Percentiles rank a stretch among this genome's conserved stretches.
phyloP scores from a whole-genome alignment of 2,329 filamentous ascomycete genomes.

The Penicillium sp. region DNA sequence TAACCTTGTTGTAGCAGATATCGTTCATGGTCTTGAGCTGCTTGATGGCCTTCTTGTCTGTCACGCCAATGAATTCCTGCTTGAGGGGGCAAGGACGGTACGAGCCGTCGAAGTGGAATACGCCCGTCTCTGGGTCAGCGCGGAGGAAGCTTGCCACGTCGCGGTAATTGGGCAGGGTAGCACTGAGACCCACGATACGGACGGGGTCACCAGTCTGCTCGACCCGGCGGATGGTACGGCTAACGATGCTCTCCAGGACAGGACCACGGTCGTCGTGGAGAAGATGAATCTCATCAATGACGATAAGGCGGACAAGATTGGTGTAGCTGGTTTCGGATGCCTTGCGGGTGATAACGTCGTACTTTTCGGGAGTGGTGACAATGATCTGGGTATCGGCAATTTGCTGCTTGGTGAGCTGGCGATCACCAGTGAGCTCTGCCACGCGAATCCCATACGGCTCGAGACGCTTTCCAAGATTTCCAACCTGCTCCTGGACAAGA shows the following conservation, averaged over 20 bases:
- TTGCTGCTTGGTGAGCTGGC: slow-evolving; percentile 97
- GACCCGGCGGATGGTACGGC: slow-evolving; percentile 85
- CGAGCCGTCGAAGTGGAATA: slow-evolving; percentile 96
- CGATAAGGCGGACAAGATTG: slow-evolving; percentile 90
- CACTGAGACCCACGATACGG: slow-evolving; percentile 86
- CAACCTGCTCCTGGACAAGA: slow-evolving; percentile 94
- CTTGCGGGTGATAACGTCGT: slow-evolving; percentile 98
- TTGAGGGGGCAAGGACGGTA: slow-evolving; percentile 91
- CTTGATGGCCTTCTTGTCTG: slow-evolving; percentile 97
- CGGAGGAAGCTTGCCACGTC: slow-evolving; percentile 96
- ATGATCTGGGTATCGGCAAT: slow-evolving; percentile 98
- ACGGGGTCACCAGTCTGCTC: slow-evolving; percentile 95
- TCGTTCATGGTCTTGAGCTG: slow-evolving; percentile 99
- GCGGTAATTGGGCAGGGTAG: slow-evolving; percentile 92
- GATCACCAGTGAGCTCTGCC: slow-evolving; percentile 94
- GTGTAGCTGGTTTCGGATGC: slow-evolving; percentile 96
- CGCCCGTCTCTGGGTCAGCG: slow-evolving; percentile 78
- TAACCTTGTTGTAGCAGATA: slow-evolving; percentile 94
- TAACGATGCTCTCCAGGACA: slow-evolving; percentile 95
- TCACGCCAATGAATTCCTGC: slow-evolving; percentile 96
- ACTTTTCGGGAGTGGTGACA: slow-evolving; percentile 97
- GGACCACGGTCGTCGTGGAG: slow-evolving; percentile 96
- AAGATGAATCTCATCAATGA: slow-evolving; percentile 97
- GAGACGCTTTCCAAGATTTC: slow-evolving; percentile 90
- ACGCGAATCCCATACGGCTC: slow-evolving; percentile 90